Conservation (phyloP, 768 basidiomycete species). For the Phylloporus sp. region DNA sequence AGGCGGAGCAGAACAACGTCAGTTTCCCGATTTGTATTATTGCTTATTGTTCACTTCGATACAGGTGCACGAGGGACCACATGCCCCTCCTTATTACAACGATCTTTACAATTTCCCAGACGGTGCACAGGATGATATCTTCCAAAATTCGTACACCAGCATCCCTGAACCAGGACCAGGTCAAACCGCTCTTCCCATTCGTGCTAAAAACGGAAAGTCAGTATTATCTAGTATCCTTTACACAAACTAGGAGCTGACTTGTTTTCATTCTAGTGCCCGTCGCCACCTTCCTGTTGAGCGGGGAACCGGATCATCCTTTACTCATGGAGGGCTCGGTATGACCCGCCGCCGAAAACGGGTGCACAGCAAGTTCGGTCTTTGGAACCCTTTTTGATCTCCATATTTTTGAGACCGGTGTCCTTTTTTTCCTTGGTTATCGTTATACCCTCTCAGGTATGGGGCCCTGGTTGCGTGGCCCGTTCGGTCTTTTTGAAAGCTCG, state of each 20-base stretch:
- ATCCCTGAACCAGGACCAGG: constrained; percentile 44
- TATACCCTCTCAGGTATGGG: not conserved
- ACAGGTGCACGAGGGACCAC: constrained; percentile 63
- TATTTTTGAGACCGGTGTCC: not conserved
- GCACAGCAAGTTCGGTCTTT: constrained; percentile 10
- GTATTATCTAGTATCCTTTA: too few species aligned
- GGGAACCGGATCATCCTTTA: not conserved
- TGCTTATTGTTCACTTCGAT: not conserved
- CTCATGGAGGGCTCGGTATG: constrained; percentile 3
- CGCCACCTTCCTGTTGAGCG: constrained; percentile 5
- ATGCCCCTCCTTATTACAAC: constrained; percentile 63
- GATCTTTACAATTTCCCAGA: constrained; percentile 67
- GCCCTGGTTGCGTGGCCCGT: not conserved
- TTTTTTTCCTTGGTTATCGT: not conserved
- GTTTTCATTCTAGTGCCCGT: constrained; percentile 7
- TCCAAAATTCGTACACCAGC: constrained; percentile 50
- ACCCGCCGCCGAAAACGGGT: constrained; percentile 8
- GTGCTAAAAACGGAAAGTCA: too few species aligned
- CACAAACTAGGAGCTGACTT: too few species aligned
- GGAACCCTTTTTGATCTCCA: constrained; percentile 12
- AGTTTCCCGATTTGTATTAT: constrained; percentile 11
- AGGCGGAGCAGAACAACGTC: constrained; percentile 59
- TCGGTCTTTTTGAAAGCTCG: not conserved
- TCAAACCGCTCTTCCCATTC: constrained; percentile 24
- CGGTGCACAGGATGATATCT: constrained; percentile 73